phyloP scores from a whole-genome alignment of 116 monocot genomes.

The Posidonia oceanica region DNA sequence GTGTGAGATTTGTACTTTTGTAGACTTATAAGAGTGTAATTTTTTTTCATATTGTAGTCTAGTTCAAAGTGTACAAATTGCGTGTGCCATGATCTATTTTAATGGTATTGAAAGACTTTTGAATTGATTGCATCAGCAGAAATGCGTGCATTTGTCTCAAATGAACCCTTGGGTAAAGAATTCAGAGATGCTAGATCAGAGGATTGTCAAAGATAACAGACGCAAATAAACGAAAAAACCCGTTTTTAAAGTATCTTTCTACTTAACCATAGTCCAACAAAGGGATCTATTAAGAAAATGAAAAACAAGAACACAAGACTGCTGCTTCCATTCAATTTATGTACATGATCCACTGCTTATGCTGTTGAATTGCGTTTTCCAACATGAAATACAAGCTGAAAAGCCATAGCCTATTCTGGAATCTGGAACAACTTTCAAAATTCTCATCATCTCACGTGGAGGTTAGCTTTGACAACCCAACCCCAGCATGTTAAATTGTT shows the following conservation, averaged over 20 bases:
- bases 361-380: neutral
- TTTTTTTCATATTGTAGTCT: neutral
- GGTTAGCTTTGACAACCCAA: too few relatives aligned
- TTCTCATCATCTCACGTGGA: neutral
- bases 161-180: too few relatives aligned
- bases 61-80: neutral
- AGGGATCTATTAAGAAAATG: slow-evolving; percentile 3
- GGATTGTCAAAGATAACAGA: too few relatives aligned
- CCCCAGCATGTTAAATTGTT: too few relatives aligned
- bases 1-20: too few relatives aligned
- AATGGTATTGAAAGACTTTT: neutral
- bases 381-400: neutral
- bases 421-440: neutral
- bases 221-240: too few relatives aligned
- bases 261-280: too few relatives aligned
- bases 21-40: neutral
- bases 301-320: neutral
- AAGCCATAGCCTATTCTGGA: neutral
- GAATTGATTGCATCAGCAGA: too few relatives aligned
- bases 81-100: neutral
- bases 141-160: too few relatives aligned
- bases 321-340: neutral
- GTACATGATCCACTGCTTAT: neutral
- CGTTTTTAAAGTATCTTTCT: too few relatives aligned
- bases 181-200: too few relatives aligned